A percentile compares a stretch with the other conserved stretches of the same genome.
Evolutionary conservation across 2,329 filamentous ascomycete genomes (phyloP).

Genomic region (Didymella pinodella): DNA sequence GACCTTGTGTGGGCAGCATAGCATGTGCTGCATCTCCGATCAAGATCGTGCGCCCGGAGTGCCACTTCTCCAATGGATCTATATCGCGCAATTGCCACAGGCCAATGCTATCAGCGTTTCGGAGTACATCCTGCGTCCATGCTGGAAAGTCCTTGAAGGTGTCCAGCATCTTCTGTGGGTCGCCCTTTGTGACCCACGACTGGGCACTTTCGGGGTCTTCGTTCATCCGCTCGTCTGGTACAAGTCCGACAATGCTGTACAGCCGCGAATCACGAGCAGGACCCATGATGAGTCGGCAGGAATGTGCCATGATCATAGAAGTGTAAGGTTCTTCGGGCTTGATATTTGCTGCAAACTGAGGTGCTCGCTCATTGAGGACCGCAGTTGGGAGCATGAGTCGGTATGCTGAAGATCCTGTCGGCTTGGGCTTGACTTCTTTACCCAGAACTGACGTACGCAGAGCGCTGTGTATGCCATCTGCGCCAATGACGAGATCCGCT

Average conservation of each 20-base stretch:
- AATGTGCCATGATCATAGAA: background rate
- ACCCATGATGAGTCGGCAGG: background rate
- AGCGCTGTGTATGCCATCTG: background rate
- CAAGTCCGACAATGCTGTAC: background rate
- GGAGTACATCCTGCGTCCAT: background rate
- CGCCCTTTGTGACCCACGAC: background rate
- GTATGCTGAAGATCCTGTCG: background rate
- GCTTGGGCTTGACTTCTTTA: background rate
- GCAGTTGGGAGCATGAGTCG: background rate
- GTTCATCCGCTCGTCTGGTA: background rate
- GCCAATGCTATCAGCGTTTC: background rate
- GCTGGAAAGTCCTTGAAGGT: background rate
- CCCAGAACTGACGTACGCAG: background rate
- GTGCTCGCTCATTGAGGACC: background rate
- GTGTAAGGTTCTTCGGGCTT: background rate
- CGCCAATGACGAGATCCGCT: background rate
- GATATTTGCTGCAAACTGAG: background rate
- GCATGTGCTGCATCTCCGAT: constrained; percentile 67
- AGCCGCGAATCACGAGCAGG: background rate
- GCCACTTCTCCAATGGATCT: constrained; percentile 56
- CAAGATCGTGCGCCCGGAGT: constrained; percentile 58
- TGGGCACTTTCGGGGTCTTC: background rate
- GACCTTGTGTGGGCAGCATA: constrained; percentile 61
- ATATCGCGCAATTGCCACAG: constrained; percentile 58
- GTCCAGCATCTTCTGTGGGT: background rate